Percentiles rank a stretch among this genome's conserved stretches.
phyloP scores from a whole-genome alignment of 164 flowering plant genomes.

The Aristolochia californica region DNA sequence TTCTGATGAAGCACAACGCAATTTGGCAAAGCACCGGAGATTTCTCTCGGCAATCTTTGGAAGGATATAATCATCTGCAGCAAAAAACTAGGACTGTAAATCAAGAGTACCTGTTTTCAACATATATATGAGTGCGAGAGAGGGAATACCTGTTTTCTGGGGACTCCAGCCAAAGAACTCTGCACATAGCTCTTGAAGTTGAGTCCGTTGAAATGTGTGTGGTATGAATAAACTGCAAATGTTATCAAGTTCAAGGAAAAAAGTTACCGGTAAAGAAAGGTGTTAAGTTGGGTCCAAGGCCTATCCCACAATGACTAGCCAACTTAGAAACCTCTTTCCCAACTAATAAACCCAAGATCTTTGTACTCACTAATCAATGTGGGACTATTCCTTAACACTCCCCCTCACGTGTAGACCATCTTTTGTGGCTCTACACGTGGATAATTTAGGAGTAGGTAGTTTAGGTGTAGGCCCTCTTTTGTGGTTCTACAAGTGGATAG shows the following conservation, averaged over 20 bases:
- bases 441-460: too few relatives aligned
- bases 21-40: slow-evolving; percentile 59
- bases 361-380: too few relatives aligned
- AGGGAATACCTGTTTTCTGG: slow-evolving; percentile 63
- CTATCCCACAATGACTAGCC: too few relatives aligned
- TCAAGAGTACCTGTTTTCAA: not conserved
- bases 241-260: slow-evolving; percentile 1
- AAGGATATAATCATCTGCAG: slow-evolving; percentile 83
- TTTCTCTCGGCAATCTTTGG: slow-evolving; percentile 92
- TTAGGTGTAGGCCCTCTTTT: too few relatives aligned
- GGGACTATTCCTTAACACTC: too few relatives aligned
- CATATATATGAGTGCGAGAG: not conserved
- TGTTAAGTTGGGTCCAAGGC: too few relatives aligned
- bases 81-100: not conserved
- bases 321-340: too few relatives aligned
- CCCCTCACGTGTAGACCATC: too few relatives aligned
- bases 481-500: too few relatives aligned
- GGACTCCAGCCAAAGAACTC: slow-evolving; percentile 74
- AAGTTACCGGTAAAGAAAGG: too few relatives aligned
- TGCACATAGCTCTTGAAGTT: slow-evolving; percentile 59
- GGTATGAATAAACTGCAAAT: slow-evolving; percentile 45
- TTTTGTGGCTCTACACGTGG: too few relatives aligned
- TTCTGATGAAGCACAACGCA: slow-evolving; percentile 45
- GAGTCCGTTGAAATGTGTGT: slow-evolving; percentile 41
- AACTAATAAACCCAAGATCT: too few relatives aligned